Conservation (phyloP, 441 rosid species). For the Gossypium schwendimanii region DNA sequence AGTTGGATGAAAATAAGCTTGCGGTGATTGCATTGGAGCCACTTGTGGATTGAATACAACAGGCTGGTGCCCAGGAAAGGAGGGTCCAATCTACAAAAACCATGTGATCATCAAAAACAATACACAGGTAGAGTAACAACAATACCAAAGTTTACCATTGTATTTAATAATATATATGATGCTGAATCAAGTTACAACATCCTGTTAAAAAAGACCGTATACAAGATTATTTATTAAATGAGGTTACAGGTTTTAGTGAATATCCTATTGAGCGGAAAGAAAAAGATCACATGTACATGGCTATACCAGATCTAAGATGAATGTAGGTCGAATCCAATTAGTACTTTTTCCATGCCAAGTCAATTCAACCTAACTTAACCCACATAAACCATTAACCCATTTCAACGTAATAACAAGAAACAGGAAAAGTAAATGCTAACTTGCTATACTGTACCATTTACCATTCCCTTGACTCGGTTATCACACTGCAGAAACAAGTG, state of each 20-base stretch:
- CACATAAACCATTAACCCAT: not conserved
- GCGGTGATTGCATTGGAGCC: constrained; percentile 52
- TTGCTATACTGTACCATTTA: not conserved
- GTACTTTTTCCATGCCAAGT: not conserved
- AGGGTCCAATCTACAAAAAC: constrained; percentile 50
- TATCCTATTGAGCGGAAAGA: not conserved
- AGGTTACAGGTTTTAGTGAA: not conserved
- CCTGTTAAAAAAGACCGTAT: not conserved
- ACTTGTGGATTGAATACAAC: constrained; percentile 58
- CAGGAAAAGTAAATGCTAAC: not conserved
- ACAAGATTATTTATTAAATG: not conserved
- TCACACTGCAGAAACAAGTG: not conserved
- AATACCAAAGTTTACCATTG: not conserved
- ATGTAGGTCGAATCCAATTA: not conserved
- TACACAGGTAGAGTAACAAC: not conserved
- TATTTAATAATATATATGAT: not conserved
- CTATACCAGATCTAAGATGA: not conserved
- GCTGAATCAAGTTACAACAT: not conserved
- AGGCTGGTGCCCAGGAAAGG: constrained; percentile 62
- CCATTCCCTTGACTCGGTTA: not conserved
- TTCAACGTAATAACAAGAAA: not conserved
- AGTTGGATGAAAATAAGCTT: constrained; percentile 61
- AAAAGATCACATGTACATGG: not conserved
- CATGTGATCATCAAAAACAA: not conserved
- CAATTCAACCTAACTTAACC: not conserved